Evolutionary conservation across 2,329 filamentous ascomycete genomes (phyloP).

Genomic region (Helminthosporium solani): DNA sequence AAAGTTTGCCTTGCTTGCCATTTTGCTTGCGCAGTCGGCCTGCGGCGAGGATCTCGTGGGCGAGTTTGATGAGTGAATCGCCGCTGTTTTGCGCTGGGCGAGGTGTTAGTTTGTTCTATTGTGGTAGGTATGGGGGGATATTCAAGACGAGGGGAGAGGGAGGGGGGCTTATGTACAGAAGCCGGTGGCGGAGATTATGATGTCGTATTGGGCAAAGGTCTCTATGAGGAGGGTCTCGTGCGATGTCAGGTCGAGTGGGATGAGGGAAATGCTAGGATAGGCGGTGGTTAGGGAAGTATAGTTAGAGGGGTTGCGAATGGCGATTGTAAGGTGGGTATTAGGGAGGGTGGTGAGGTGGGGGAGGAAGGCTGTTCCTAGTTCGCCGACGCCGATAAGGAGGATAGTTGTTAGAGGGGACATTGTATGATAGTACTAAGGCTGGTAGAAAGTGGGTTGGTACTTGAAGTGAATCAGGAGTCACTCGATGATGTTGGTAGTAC

Average conservation of each 20-base stretch:
- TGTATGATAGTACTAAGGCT: not conserved
- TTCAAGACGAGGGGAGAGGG: too few species aligned
- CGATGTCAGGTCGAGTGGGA: constrained; percentile 47
- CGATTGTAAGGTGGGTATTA: constrained; percentile 50
- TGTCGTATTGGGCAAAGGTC: constrained; percentile 49
- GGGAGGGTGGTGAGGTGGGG: constrained; percentile 53
- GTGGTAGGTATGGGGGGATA: constrained; percentile 30
- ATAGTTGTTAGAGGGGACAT: constrained; percentile 33
- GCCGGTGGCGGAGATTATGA: constrained; percentile 62
- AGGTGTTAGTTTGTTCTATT: too few species aligned
- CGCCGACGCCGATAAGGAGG: constrained; percentile 66
- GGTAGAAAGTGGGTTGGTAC: too few species aligned
- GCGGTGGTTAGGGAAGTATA: constrained; percentile 25
- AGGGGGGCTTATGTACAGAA: too few species aligned
- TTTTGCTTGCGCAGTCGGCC: constrained; percentile 41
- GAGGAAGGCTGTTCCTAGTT: constrained; percentile 62
- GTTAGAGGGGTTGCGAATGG: constrained; percentile 55
- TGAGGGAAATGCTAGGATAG: constrained; percentile 36
- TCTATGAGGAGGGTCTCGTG: constrained; percentile 31
- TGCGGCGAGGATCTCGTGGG: constrained; percentile 56
- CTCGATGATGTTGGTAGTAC: too few species aligned
- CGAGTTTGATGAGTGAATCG: constrained; percentile 60
- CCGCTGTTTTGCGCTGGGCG: constrained; percentile 38
- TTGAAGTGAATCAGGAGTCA: too few species aligned
- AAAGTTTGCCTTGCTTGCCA: constrained; percentile 9